Percentiles rank a stretch among this genome's conserved stretches.
These are phyloP conservation scores for Leccinum rimulosum DNA, from an alignment of 768 basidiomycete species.

Conservation along the genomic window DNA sequence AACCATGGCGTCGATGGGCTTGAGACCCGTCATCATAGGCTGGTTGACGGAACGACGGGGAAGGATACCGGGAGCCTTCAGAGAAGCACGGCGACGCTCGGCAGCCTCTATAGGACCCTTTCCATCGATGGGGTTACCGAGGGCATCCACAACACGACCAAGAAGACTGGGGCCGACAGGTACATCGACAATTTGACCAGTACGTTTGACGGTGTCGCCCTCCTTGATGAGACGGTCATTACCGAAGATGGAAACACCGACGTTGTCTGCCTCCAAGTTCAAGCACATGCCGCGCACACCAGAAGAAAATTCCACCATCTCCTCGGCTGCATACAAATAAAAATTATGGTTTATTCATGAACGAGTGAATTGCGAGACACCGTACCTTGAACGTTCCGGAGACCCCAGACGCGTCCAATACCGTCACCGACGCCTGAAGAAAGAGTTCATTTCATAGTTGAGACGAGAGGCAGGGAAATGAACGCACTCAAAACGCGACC, in stretches of 20 bases:
- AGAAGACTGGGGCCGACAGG: slow-evolving; percentile 97
- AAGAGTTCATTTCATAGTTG: slow-evolving; percentile 5
- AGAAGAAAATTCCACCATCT: slow-evolving; percentile 99
- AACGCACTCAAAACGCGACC: slow-evolving; percentile 95
- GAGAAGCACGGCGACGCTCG: slow-evolving; percentile 94
- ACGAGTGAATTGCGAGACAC: slow-evolving; percentile 2
- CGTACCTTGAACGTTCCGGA: slow-evolving; percentile 95
- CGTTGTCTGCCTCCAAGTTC: slow-evolving; percentile 99
- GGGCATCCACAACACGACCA: slow-evolving; percentile 98
- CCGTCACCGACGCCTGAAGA: slow-evolving; percentile 94
- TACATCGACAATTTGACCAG: slow-evolving; percentile 99
- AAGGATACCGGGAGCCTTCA: slow-evolving; percentile 99
- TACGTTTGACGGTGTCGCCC: slow-evolving; percentile 99
- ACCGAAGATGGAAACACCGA: slow-evolving; percentile 99
- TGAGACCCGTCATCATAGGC: slow-evolving; percentile 99
- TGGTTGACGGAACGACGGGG: slow-evolving; percentile 99
- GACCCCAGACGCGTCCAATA: slow-evolving; percentile 99
- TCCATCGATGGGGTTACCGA: slow-evolving; percentile 99
- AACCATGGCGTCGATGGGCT: slow-evolving; percentile 99
- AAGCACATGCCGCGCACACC: slow-evolving; percentile 99
- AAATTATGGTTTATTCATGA: not conserved
- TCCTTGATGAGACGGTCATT: slow-evolving; percentile 98
- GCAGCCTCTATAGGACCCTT: slow-evolving; percentile 94
- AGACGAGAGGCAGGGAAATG: not conserved
- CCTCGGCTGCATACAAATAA: slow-evolving; percentile 66